These are phyloP conservation scores for Aureobasidium namibiae DNA, from an alignment of 2,329 filamentous ascomycete genomes.

Conservation along the genomic window DNA sequence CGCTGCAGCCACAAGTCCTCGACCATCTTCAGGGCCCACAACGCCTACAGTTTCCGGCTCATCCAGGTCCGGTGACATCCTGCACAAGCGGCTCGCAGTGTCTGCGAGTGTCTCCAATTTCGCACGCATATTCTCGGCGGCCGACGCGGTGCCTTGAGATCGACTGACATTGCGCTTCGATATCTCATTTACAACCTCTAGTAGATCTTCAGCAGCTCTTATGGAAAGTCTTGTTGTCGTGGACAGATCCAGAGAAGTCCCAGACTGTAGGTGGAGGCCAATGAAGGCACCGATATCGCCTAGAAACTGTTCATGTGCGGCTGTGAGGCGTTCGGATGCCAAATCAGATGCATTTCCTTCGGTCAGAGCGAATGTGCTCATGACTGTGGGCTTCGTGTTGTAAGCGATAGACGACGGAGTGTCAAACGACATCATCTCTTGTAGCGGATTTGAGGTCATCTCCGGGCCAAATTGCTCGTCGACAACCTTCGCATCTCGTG, in stretches of 20 bases:
- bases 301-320: slow-evolving; percentile 78
- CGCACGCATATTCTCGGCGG: slow-evolving; percentile 69
- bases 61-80: slow-evolving; percentile 57
- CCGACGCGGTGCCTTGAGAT: slow-evolving; percentile 57
- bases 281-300: slow-evolving; percentile 91
- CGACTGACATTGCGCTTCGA: slow-evolving; percentile 66
- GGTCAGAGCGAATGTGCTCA: background rate
- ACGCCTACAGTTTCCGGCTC: slow-evolving; percentile 72
- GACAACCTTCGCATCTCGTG: background rate
- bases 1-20: slow-evolving; percentile 65
- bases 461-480: background rate
- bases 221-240: slow-evolving; percentile 77
- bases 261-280: slow-evolving; percentile 86
- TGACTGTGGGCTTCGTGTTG: background rate
- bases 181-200: slow-evolving; percentile 73
- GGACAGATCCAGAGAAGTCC: slow-evolving; percentile 75
- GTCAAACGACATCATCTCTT: background rate
- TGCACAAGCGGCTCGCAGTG: slow-evolving; percentile 72
- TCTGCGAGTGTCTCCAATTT: slow-evolving; percentile 72
- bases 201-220: slow-evolving; percentile 67
- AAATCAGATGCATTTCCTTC: slow-evolving; percentile 39
- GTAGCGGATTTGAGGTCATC: background rate
- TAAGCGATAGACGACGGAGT: background rate
- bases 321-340: slow-evolving; percentile 72
- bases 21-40: slow-evolving; percentile 72